These are phyloP conservation scores for Citrus trifoliata DNA, from an alignment of 345 rosid genomes.

Conservation along the genomic window DNA sequence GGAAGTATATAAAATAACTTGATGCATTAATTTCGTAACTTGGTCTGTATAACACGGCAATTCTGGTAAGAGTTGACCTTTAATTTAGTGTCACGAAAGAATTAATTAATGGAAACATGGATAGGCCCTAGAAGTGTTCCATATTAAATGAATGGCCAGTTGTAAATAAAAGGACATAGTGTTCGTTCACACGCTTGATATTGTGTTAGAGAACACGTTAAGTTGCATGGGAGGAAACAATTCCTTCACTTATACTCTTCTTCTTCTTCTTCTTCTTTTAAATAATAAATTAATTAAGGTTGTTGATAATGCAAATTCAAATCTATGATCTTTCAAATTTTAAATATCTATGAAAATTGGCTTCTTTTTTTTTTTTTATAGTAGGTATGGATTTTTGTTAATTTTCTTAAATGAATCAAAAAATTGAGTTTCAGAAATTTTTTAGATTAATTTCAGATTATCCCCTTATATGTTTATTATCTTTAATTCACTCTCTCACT, in stretches of 20 bases:
- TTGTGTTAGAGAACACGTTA: conserved; percentile 9
- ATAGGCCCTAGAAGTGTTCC: neutral
- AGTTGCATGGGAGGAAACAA: conserved; percentile 25
- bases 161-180: too few species aligned
- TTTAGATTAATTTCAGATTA: too few species aligned
- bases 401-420: too few species aligned
- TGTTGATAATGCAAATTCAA: neutral
- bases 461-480: fast-evolving
- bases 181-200: neutral
- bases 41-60: neutral
- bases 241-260: conserved; percentile 20
- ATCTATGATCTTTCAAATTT: too few species aligned
- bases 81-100: neutral
- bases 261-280: too few species aligned
- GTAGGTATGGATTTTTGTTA: too few species aligned
- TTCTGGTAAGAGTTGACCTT: conserved; percentile 9
- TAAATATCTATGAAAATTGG: too few species aligned
- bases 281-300: neutral
- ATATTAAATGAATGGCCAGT: neutral
- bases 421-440: too few species aligned
- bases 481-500: too few species aligned
- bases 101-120: neutral
- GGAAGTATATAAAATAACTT: too few species aligned
- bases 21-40: too few species aligned
- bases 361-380: too few species aligned